Base-by-base conservation (phyloP, 2,329 filamentous ascomycete genomes). In the Trichophyton verrucosum region DNA sequence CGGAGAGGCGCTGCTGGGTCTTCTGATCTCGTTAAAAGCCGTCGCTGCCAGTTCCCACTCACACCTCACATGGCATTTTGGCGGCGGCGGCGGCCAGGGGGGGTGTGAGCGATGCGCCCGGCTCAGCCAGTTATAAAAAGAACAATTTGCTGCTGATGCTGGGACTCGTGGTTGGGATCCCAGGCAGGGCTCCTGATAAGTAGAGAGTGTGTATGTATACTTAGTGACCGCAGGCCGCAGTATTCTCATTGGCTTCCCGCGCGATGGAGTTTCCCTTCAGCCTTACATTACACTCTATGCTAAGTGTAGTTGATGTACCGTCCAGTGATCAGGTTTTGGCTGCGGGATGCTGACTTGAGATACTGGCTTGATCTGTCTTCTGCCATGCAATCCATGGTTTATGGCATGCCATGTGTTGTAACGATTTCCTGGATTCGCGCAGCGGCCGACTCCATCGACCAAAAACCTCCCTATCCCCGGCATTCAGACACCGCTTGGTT, bases 21-120 rank as follows among this genome's bases (percentile, higher is more conserved):
- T 44, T 44, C 40, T 44, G 40, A 44, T 47, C 44, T 47, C 44
- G 44, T 47, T 47, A 20, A 46, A 20, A 6, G 42, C 42, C 15
- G 11, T 22, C 27, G 4, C 17, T 30, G 27, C 49, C 24, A 30
- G 49, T 53, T 53, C 49, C 33, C 49, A 53, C 49, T 33, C 49
- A 53, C 49, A 53, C 49, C 49, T 53, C 49, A 53, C 49, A 53
- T 53, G 49, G 49, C n/a, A 30, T 33, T 27, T 24, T n/a, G 22
- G 22, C 49, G 27, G 49, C 24, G 24, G 24, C 24, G 24, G 22
- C 2, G 22, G 3, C 2, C 2, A 24, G 24, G 24, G 24, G 5
- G 24, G 24, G 24, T 27, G 11, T 27, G 9, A 27, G 24, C 24
- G 24, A 6, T 27, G 24, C 24, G 24, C 24, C 24, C 6, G 27